phyloP scores from a whole-genome alignment of 768 basidiomycete species.

The Rhizopogon sp. region DNA sequence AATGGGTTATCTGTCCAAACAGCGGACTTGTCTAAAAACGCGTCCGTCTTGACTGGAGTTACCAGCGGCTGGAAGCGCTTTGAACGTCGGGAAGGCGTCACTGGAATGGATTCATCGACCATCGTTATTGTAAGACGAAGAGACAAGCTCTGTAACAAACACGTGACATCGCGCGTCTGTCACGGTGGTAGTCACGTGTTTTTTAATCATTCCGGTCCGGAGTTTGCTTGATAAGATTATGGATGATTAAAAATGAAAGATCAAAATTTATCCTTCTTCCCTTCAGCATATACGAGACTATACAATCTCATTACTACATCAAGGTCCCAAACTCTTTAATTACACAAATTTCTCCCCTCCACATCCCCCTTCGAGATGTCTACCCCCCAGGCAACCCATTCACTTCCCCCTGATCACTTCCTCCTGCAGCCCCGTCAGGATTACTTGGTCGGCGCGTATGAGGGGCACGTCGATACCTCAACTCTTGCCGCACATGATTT shows the following conservation, averaged over 20 bases:
- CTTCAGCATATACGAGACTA: neutral
- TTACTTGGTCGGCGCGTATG: conserved; percentile 14
- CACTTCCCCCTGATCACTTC: conserved; percentile 26
- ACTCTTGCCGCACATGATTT: conserved; percentile 83
- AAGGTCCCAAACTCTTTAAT: neutral
- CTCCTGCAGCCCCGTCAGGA: conserved; percentile 31
- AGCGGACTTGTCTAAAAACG: conserved; percentile 22
- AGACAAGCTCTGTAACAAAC: neutral
- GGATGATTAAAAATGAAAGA: no score
- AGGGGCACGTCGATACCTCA: conserved; percentile 39
- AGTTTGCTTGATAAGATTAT: neutral
- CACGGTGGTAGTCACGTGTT: neutral
- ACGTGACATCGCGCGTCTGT: neutral
- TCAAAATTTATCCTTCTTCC: neutral
- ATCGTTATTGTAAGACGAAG: neutral
- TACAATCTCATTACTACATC: neutral
- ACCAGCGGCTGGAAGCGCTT: conserved; percentile 31
- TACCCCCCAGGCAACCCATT: neutral
- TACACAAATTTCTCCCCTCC: neutral
- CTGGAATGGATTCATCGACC: conserved; percentile 3
- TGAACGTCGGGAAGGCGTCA: conserved; percentile 31
- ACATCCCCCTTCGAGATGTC: neutral
- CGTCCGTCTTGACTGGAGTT: conserved; percentile 18
- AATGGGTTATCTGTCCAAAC: conserved; percentile 21
- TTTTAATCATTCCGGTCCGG: neutral